These are phyloP conservation scores for Candida glaebosa DNA, from an alignment of 805 yeast species.

Conservation along the genomic window DNA sequence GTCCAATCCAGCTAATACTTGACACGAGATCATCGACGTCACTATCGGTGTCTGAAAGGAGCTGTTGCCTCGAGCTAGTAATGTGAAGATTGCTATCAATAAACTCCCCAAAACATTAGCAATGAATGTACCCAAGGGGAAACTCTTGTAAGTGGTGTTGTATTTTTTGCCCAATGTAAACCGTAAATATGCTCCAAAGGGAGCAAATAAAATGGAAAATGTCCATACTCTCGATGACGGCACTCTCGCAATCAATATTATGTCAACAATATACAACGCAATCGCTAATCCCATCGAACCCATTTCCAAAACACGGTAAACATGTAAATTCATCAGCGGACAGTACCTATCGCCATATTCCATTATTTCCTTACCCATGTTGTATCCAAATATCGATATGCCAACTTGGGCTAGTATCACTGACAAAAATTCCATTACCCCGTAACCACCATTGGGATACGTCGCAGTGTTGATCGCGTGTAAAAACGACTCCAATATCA, in stretches of 20 bases:
- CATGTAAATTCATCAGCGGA: conserved; percentile 14
- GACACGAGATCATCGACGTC: conserved; percentile 37
- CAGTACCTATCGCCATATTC: conserved; percentile 20
- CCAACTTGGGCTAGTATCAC: conserved; percentile 58
- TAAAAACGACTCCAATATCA: conserved; percentile 53
- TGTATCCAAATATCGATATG: conserved; percentile 57
- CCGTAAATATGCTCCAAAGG: conserved; percentile 64
- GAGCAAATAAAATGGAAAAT: conserved; percentile 62
- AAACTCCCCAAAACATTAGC: conserved; percentile 49
- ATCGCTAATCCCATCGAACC: conserved; percentile 20
- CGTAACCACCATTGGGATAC: conserved; percentile 68
- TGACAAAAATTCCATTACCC: conserved; percentile 70
- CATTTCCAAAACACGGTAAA: conserved; percentile 19
- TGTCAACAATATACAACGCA: conserved; percentile 23
- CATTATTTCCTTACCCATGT: conserved; percentile 53
- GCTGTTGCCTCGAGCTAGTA: conserved; percentile 43
- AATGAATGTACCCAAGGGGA: conserved; percentile 52
- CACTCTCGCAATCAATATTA: conserved; percentile 41
- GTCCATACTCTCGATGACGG: conserved; percentile 66
- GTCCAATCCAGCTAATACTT: conserved; percentile 49
- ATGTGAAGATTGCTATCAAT: conserved; percentile 40
- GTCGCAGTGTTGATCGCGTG: conserved; percentile 44
- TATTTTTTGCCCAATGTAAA: conserved; percentile 48
- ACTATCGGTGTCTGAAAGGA: conserved; percentile 23
- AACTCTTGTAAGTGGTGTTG: conserved; percentile 41